A percentile compares a stretch with the other conserved stretches of the same genome.
phyloP scores from a whole-genome alignment of 352 stramenopile species.

The Thalassiosira livingstoniorum region DNA sequence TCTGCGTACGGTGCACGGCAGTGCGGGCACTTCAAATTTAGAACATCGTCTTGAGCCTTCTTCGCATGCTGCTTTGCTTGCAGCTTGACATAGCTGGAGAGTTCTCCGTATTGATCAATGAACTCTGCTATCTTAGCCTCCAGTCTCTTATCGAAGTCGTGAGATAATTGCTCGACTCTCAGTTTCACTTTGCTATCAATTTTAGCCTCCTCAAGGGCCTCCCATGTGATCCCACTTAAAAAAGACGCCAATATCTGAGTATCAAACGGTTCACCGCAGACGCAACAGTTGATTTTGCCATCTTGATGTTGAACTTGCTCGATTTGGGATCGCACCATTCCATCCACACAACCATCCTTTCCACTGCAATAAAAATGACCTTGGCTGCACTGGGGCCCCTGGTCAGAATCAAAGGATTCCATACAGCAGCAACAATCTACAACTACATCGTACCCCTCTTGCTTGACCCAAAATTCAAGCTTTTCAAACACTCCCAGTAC shows the following conservation, averaged over 20 bases:
- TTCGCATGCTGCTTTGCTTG: slow-evolving; percentile 32
- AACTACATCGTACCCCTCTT: slow-evolving; percentile 35
- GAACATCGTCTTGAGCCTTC: slow-evolving; percentile 20
- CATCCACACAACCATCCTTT: slow-evolving; percentile 20
- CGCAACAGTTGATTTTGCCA: slow-evolving; percentile 16
- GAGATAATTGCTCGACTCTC: slow-evolving; percentile 11
- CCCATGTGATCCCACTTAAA: slow-evolving; percentile 8
- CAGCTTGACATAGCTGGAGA: slow-evolving; percentile 7
- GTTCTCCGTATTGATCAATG: slow-evolving; percentile 20
- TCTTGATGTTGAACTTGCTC: slow-evolving; percentile 10
- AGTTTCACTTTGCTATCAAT: slow-evolving; percentile 41
- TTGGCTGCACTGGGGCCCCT: slow-evolving; percentile 34
- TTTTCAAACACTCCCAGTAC: slow-evolving; percentile 7
- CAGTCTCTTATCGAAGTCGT: slow-evolving; percentile 41
- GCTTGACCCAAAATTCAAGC: slow-evolving; percentile 35
- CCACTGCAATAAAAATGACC: slow-evolving; percentile 48
- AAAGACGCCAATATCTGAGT: slow-evolving; percentile 17
- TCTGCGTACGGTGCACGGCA: slow-evolving; percentile 34
- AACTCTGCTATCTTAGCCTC: slow-evolving; percentile 38
- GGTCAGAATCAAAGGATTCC: slow-evolving; percentile 26
- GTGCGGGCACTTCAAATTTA: slow-evolving; percentile 42
- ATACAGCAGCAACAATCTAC: slow-evolving; percentile 33
- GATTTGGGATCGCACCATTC: slow-evolving; percentile 12
- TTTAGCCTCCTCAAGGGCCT: slow-evolving; percentile 29
- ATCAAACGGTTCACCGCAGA: slow-evolving; percentile 16